Evolutionary conservation across 805 yeast species (phyloP).

Genomic region (Pichia gijzeniarum): DNA sequence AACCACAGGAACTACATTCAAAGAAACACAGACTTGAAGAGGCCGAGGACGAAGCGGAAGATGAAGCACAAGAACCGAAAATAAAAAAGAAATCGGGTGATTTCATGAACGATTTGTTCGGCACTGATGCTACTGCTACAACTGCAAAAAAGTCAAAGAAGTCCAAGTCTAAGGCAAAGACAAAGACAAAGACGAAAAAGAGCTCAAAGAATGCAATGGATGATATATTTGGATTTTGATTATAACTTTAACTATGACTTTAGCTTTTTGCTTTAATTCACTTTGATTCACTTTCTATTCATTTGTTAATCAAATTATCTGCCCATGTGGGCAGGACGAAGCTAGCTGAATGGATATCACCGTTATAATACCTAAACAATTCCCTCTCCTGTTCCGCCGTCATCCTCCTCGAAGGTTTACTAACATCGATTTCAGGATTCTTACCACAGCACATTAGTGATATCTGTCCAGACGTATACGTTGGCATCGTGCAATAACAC

Average conservation of each 20-base stretch:
- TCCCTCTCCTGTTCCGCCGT: constrained; percentile 40
- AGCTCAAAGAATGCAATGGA: constrained; percentile 57
- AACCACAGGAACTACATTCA: neutral
- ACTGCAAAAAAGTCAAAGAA: neutral
- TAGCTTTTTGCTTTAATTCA: no score
- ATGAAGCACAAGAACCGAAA: neutral
- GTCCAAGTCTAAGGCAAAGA: neutral
- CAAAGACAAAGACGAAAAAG: constrained; percentile 35
- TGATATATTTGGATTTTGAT: constrained; percentile 58
- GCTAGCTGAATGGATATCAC: constrained; percentile 60
- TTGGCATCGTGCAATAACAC: constrained; percentile 78
- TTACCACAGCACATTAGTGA: constrained; percentile 72
- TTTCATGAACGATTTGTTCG: constrained; percentile 11
- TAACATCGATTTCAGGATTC: constrained; percentile 39
- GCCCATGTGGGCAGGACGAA: constrained; percentile 84
- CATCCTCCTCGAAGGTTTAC: constrained; percentile 44
- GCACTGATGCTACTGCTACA: neutral
- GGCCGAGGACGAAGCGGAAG: constrained; percentile 2
- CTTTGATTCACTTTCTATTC: no score
- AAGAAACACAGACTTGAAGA: neutral
- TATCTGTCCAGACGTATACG: constrained; percentile 83
- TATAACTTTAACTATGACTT: neutral
- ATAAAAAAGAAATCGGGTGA: constrained; percentile 6
- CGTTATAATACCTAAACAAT: constrained; percentile 58
- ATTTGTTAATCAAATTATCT: constrained; percentile 20